Base-by-base conservation (phyloP, 768 basidiomycete genomes). In the Boletus rubescentipes region DNA sequence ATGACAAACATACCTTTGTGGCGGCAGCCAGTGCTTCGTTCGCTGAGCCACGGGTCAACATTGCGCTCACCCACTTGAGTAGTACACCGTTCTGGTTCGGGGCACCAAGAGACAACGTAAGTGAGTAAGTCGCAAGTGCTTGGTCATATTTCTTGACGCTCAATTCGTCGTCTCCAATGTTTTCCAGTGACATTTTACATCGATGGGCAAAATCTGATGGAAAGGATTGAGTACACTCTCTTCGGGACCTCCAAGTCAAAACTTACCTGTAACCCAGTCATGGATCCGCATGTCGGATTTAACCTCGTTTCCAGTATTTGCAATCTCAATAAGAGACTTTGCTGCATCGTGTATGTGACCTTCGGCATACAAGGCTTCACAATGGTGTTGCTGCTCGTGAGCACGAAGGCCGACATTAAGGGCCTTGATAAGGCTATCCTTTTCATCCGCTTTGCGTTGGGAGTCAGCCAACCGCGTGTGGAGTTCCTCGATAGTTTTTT, bases 331-430 rank as follows among this genome's bases (percentile, higher is more conserved):
- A 5, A 60, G 53, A 9, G 36, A 41, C 12, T 14, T 1, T 0
- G 59, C 53, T 16, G 58, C 57, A 9, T 60, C 57, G 0, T 42
- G 12, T 37, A 55, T 18, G 5, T 23, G 29, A 8, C 49, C 53
- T 4, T 48, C 18, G 6, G 18, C n/a, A 26, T 35, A 61, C 11
- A 61, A 12, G 1, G 38, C 29, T 49, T 56, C 60, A 9, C 46
- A 51, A 0, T 20, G 42, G 18, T 49, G 34, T 23, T 58, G 48
- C 18, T 23, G 46, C 20, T 52, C 50, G 11, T 57, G 32, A 5
- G 16, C 23, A 38, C 12, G 29, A 37, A 54, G n/a, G 14, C 35
- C 8, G 32, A 11, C 5, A 14, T 11, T 18, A 45, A 51, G 43
- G 2, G 29, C 12, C 5, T 20, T 16, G 35, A 46, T 30, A 9